phyloP scores from a whole-genome alignment of 1,284 basidiomycete genomes.

The Sporisorium scitamineum region DNA sequence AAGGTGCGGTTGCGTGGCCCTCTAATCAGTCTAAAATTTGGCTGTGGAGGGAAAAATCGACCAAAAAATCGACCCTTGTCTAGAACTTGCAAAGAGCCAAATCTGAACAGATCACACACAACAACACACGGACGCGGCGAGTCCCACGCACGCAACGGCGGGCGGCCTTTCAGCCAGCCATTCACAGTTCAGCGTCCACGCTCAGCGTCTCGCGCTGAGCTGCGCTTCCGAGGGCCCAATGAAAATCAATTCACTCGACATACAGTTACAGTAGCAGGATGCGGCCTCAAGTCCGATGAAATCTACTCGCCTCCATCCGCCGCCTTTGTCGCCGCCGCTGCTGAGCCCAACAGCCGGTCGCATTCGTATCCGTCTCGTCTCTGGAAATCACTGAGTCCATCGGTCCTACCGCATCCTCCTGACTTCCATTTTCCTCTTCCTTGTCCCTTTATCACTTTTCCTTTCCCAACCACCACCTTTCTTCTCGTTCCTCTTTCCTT shows the following conservation, averaged over 20 bases:
- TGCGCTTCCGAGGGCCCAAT: not conserved
- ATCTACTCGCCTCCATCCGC: not conserved
- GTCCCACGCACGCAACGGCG: not conserved
- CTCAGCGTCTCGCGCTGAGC: not conserved
- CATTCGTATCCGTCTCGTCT: too few relatives aligned
- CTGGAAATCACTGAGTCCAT: too few relatives aligned
- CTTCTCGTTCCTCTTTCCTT: not conserved
- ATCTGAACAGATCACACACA: not conserved
- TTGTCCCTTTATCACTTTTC: too few relatives aligned
- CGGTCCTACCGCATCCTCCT: too few relatives aligned
- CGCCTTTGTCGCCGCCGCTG: too few relatives aligned
- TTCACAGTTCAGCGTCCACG: not conserved
- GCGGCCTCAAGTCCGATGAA: not conserved
- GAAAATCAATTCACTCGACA: constrained; percentile 1
- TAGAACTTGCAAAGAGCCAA: not conserved
- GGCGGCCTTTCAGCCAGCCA: too few relatives aligned
- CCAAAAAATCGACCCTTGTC: not conserved
- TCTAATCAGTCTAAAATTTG: not conserved
- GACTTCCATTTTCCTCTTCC: too few relatives aligned
- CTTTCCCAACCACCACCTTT: too few relatives aligned
- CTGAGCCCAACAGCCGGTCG: too few relatives aligned
- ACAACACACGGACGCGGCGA: constrained; percentile 1
- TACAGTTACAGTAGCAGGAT: too few relatives aligned
- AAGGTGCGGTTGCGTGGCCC: constrained; percentile 1
- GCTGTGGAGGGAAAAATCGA: constrained; percentile 1